phyloP scores from a whole-genome alignment of 345 rosid species.

The Psidium guajava region DNA sequence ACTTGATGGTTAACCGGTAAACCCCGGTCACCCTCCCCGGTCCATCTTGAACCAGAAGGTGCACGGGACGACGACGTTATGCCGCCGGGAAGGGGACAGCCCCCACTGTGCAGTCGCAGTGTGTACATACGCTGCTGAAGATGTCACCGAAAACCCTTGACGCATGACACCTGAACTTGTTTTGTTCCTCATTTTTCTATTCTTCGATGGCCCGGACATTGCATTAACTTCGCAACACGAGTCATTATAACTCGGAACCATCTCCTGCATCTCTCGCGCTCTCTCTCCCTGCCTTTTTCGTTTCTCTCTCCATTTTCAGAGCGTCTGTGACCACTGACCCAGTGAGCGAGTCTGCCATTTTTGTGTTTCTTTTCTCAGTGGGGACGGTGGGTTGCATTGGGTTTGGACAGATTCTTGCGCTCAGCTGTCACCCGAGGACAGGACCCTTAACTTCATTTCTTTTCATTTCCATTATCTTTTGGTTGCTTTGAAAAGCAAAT shows the following conservation, averaged over 20 bases:
- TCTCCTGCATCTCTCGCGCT: background rate
- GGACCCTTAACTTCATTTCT: background rate
- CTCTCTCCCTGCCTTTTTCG: background rate
- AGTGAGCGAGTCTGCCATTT: background rate
- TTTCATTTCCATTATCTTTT: background rate
- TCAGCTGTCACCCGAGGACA: background rate
- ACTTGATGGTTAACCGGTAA: no score
- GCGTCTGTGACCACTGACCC: background rate
- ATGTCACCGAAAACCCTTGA: background rate
- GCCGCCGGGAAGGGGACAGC: background rate
- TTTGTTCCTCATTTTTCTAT: background rate
- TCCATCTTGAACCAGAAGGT: background rate
- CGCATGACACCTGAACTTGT: background rate
- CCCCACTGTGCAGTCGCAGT: background rate
- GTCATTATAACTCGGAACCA: background rate
- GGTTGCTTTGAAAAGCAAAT: background rate
- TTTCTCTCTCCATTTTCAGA: background rate
- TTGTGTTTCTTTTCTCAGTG: background rate
- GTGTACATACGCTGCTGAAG: background rate
- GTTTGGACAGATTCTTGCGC: slow-evolving; percentile 4
- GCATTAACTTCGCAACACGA: background rate
- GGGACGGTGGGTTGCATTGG: background rate
- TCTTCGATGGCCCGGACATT: background rate
- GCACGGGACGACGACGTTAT: background rate
- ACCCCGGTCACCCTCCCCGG: no score